phyloP scores from a whole-genome alignment of 306 rosid species.

The Rosa persica region DNA sequence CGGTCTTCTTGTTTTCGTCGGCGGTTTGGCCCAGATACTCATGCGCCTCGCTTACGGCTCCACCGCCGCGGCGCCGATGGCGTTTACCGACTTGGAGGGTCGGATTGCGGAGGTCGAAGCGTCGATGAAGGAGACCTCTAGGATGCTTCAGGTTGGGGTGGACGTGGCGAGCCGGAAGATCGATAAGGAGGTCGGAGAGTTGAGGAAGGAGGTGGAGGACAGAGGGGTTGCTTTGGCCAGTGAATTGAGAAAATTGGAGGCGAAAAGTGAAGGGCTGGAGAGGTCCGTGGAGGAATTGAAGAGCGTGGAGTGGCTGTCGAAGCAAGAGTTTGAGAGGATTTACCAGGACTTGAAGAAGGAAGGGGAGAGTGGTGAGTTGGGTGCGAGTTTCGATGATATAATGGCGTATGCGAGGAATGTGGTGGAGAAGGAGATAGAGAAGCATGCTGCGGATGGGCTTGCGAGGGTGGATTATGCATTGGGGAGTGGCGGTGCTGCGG shows the following conservation, averaged over 20 bases:
- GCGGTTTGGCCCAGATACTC: conserved; percentile 61
- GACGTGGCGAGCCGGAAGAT: conserved; percentile 81
- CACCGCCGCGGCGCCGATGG: conserved; percentile 46
- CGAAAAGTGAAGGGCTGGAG: conserved; percentile 53
- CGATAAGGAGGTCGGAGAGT: conserved; percentile 54
- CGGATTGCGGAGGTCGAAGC: conserved; percentile 71
- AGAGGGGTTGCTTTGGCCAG: conserved; percentile 42
- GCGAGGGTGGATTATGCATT: conserved; percentile 83
- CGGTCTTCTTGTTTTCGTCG: conserved; percentile 44
- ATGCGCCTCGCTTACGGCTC: conserved; percentile 34
- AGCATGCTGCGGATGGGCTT: conserved; percentile 90
- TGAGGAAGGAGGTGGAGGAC: conserved; percentile 60
- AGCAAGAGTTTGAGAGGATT: conserved; percentile 70
- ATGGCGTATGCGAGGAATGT: conserved; percentile 66
- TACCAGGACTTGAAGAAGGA: conserved; percentile 47
- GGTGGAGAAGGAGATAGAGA: conserved; percentile 76
- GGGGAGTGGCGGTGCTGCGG: conserved; percentile 59
- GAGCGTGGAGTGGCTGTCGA: conserved; percentile 57
- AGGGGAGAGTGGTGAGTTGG: conserved; percentile 40
- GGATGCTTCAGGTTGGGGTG: conserved; percentile 79
- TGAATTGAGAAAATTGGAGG: conserved; percentile 56
- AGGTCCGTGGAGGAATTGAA: conserved; percentile 56
- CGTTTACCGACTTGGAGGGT: conserved; percentile 64
- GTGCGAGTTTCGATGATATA: conserved; percentile 64
- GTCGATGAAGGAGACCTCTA: conserved; percentile 53